A percentile compares a stretch with the other conserved stretches of the same genome.
These are phyloP conservation scores for Aspergillus viridinutans DNA, from an alignment of 2,329 filamentous ascomycete species.

Conservation along the genomic window DNA sequence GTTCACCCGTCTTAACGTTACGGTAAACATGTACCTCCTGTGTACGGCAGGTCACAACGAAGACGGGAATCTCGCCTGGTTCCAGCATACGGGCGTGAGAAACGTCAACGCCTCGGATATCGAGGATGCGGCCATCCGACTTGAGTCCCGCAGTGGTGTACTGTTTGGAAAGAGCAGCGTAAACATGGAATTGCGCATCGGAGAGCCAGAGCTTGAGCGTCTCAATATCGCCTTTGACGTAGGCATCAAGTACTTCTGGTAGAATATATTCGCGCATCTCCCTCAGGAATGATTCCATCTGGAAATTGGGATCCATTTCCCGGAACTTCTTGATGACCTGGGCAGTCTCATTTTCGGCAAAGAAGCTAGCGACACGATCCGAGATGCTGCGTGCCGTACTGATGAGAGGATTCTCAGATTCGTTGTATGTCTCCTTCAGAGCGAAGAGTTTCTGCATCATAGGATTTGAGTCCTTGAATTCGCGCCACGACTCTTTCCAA, in stretches of 20 bases:
- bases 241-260: conserved; percentile 93
- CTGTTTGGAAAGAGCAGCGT: conserved; percentile 93
- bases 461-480: conserved; percentile 86
- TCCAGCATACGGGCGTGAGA: conserved; percentile 45
- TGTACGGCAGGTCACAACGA: conserved; percentile 93
- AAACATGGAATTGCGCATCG: conserved; percentile 92
- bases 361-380: conserved; percentile 89
- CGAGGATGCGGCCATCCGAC: conserved; percentile 89
- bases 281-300: conserved; percentile 88
- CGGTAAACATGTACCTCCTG: conserved; percentile 98
- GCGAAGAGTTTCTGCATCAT: conserved; percentile 84
- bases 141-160: conserved; percentile 91
- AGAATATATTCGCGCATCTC: conserved; percentile 98
- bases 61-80: conserved; percentile 66
- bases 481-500: conserved; percentile 98
- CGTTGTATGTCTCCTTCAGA: conserved; percentile 83
- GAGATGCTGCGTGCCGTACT: conserved; percentile 90
- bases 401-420: conserved; percentile 95
- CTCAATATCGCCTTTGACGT: conserved; percentile 91
- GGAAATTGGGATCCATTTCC: conserved; percentile 90
- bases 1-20: conserved; percentile 81
- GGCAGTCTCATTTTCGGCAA: conserved; percentile 96
- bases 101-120: conserved; percentile 89
- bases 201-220: conserved; percentile 93
- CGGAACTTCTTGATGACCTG: conserved; percentile 98